Percentiles rank a stretch among this genome's conserved stretches.
phyloP scores from a whole-genome alignment of 2,329 filamentous ascomycete species.

The Remersonia thermophila region DNA sequence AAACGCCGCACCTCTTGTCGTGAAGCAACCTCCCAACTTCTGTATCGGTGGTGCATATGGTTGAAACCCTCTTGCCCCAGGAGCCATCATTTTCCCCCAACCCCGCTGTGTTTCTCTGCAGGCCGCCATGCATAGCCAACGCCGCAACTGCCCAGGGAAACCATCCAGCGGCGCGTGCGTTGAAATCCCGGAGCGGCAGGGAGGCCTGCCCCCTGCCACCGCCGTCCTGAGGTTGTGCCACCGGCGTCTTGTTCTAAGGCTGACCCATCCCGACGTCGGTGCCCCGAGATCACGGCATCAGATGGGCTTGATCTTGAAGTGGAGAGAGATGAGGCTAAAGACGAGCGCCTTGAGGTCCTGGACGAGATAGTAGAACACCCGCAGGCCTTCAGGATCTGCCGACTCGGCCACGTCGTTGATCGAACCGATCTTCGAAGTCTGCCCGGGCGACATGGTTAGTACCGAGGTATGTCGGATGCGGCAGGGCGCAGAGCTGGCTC shows the following conservation, averaged over 20 bases:
- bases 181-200: too few species aligned
- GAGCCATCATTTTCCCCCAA: too few species aligned
- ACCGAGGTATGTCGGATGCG: too few species aligned
- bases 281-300: slow-evolving; percentile 23
- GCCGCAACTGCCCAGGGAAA: not conserved
- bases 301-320: slow-evolving; percentile 91
- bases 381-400: slow-evolving; percentile 84
- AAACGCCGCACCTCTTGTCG: too few species aligned
- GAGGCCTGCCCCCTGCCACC: not conserved
- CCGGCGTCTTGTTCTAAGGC: not conserved
- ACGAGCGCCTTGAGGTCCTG: slow-evolving; percentile 95
- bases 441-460: slow-evolving; percentile 12
- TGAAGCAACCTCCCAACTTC: too few species aligned
- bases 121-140: too few species aligned
- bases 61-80: too few species aligned
- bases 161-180: too few species aligned
- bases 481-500: not conserved
- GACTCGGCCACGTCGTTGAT: slow-evolving; percentile 94
- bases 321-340: slow-evolving; percentile 88
- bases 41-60: too few species aligned
- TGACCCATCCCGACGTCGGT: slow-evolving; percentile 18
- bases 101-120: too few species aligned
- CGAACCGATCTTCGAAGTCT: slow-evolving; percentile 98
- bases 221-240: not conserved
- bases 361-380: slow-evolving; percentile 97